Base-by-base conservation (phyloP, 2,329 filamentous ascomycete species). In the Hawksworthiomyces lignivorus region DNA sequence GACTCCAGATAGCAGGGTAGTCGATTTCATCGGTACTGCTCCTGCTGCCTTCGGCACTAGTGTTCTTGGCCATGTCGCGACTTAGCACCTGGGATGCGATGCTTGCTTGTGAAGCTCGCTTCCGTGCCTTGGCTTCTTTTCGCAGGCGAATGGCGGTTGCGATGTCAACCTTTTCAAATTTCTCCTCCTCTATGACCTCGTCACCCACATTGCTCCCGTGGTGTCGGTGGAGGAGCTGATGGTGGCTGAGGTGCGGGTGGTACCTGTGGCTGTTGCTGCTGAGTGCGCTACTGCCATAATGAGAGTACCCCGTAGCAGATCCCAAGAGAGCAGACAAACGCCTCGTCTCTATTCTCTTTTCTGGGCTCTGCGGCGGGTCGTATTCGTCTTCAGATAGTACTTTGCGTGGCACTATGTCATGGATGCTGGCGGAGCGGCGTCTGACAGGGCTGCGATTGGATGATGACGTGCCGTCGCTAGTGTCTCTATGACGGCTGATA, bases 71-170 rank as follows among this genome's bases (percentile, higher is more conserved):
- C 8, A n/a, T 9, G 19, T 31, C 22, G 11, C 27, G 32, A 20
- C 27, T 33, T 7, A 32, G 20, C n/a, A 17, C 20, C 21, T 38
- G 44, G 22, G 40, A 24, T 4, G 31, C 24, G 1, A 33, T 28
- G 44, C 35, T 37, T 15, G 40, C 22, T 22, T 36, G 12, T 7
- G 44, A 44, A 7, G 53, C 56, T 31, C 57, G 36, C 42, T 54
- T 50, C 22, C 43, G 45, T 17, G 54, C 50, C 51, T 58, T 62
- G 19, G 48, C 49, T 32, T 62, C 53, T 46, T 61, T 62, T 7
- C 60, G 50, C 36, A 61, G 37, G 21, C 52, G 50, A 7, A 59
- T 47, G 0, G 57, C 59, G 7, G 54, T 47, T 14, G 54, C 48
- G 6, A 59, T 47, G 22, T 60, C 56, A 15, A 53, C 36, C 28